Evolutionary conservation across 2,329 filamentous ascomycete species (phyloP).

Genomic region (Samsoniella hepiali): DNA sequence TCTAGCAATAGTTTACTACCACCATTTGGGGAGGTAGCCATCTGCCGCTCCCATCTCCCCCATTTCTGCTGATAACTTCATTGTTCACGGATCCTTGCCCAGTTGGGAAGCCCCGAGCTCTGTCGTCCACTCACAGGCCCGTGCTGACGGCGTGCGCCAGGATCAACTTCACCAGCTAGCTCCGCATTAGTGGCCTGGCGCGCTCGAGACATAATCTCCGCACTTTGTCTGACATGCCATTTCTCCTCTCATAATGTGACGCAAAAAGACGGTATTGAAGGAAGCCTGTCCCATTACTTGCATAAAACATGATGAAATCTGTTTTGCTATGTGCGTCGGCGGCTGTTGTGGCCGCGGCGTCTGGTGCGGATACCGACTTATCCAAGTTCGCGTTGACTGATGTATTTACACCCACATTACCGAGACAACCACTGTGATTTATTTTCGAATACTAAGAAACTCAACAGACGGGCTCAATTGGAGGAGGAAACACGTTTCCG

Average conservation of each 20-base stretch:
- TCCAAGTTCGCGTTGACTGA: conserved; percentile 4
- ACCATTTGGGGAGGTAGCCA: background rate
- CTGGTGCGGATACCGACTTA: background rate
- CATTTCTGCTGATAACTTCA: background rate
- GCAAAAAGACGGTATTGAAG: no score
- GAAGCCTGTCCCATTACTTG: background rate
- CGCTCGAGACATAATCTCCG: background rate
- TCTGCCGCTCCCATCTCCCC: background rate
- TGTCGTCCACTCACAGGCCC: conserved; percentile 1
- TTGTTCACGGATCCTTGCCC: background rate
- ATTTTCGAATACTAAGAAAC: background rate
- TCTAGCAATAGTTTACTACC: background rate
- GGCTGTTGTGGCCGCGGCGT: conserved; percentile 1
- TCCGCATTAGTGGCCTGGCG: background rate
- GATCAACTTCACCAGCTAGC: background rate
- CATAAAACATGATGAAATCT: background rate
- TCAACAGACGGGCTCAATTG: conserved; percentile 41
- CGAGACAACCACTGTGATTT: background rate
- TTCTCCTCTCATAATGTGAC: no score
- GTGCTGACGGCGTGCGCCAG: background rate
- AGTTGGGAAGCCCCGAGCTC: background rate
- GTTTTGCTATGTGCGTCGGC: background rate
- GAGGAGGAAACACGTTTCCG: conserved; percentile 49
- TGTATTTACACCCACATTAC: background rate
- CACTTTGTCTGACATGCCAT: background rate